Base-by-base conservation (phyloP, 805 yeast genomes). In the Ogataea methanolica region DNA sequence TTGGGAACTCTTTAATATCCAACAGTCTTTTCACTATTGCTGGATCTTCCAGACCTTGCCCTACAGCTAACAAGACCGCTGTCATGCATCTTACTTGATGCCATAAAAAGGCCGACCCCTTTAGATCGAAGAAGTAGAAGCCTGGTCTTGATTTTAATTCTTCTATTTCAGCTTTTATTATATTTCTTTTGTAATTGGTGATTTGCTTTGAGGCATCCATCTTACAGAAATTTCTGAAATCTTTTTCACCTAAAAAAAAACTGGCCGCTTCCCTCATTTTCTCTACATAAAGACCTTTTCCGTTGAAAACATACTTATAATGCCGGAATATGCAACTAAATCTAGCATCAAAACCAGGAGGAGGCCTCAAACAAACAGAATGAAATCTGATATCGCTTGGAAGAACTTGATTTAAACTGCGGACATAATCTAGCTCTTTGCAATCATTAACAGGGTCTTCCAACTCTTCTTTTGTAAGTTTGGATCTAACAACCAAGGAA, bases 41-140 rank as follows among this genome's bases (percentile, higher is more conserved):
- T 0, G 89, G 84, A 0, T 62, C 47, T 63, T 94, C 99, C 19
- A 78, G 73, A 15, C 72, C 71, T 64, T 90, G 96, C 0, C 97
- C 99, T 7, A 90, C 82, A 22, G 85, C 66, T 45, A 94, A 79
- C 47, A 94, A 63, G 11, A 86, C 72, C 0, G 96, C 96, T 70
- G 90, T 79, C 94, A 94, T 94, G 56, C 96, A 90, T 48, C 99
- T 78, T 17, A 94, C 99, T 66, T 94, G 99, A 63, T 94, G 98
- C 98, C 98, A 94, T 47, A 94, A 68, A 57, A 94, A 94, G 8
- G 98, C 99, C 1, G 87, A 73, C 0, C 99, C 99, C 52, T 78
- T 74, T 45, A 94, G 69, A 61, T 89, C 90, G 63, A 92, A 81
- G 47, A 82, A 83, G 58, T 73, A 86, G 46, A 78, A 72, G 5